Evolutionary conservation across 2,329 filamentous ascomycete species (phyloP).

Genomic region (Ascochyta clinopodiicola): DNA sequence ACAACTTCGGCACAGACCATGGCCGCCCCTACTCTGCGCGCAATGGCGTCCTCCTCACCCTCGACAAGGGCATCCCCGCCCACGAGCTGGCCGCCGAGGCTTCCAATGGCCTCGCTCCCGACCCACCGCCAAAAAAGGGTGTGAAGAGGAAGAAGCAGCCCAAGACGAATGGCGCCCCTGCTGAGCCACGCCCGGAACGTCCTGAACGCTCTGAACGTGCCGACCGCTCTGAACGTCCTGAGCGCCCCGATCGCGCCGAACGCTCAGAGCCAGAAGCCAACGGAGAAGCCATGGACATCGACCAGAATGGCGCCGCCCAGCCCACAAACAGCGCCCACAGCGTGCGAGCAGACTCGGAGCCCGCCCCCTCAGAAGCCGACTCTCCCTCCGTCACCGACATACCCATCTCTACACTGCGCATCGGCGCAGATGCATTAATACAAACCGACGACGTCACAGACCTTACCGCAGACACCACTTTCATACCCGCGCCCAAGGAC

Average conservation of each 20-base stretch:
- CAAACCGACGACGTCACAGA: slow-evolving; percentile 47
- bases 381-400: slow-evolving; percentile 48
- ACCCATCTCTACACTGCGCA: slow-evolving; percentile 48
- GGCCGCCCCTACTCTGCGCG: slow-evolving; percentile 48
- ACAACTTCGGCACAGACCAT: slow-evolving; percentile 49
- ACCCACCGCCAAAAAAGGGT: slow-evolving; percentile 41
- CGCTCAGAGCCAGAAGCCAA: slow-evolving; percentile 46
- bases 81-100: slow-evolving; percentile 44
- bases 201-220: slow-evolving; percentile 15
- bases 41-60: slow-evolving; percentile 45
- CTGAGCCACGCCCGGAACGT: slow-evolving; percentile 29
- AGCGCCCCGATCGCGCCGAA: neutral
- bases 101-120: slow-evolving; percentile 39
- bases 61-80: slow-evolving; percentile 46
- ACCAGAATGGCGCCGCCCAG: slow-evolving; percentile 42
- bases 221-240: too few relatives aligned
- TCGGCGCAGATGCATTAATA: slow-evolving; percentile 46
- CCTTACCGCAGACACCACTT: slow-evolving; percentile 39
- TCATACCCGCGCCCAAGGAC: slow-evolving; percentile 34
- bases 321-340: slow-evolving; percentile 37
- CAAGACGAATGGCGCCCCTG: slow-evolving; percentile 40
- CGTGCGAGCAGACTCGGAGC: slow-evolving; percentile 45
- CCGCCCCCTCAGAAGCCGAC: slow-evolving; percentile 45
- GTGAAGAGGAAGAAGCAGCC: slow-evolving; percentile 43
- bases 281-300: slow-evolving; percentile 57